Evolutionary conservation across 306 rosid genomes (phyloP).

Genomic region (Potentilla sterilis): DNA sequence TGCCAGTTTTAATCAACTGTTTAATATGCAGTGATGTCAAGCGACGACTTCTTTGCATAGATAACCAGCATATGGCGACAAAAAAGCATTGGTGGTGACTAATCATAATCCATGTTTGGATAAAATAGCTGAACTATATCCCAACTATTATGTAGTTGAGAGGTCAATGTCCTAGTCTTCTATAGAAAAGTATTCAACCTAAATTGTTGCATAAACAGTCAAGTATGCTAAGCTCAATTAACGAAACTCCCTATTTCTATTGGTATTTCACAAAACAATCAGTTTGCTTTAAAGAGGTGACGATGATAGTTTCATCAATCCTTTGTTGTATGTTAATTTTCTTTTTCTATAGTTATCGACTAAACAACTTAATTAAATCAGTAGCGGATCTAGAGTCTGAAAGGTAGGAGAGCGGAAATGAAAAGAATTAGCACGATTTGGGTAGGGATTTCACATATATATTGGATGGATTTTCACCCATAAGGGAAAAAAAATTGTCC

Average conservation of each 20-base stretch:
- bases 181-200: background rate
- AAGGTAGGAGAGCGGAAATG: no score
- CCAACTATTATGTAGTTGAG: constrained; percentile 18
- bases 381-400: no score
- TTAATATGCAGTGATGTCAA: constrained; percentile 6
- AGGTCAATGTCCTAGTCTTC: constrained; percentile 10
- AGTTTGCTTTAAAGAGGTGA: background rate
- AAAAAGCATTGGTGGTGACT: constrained; percentile 8
- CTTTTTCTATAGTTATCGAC: no score
- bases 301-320: no score
- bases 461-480: no score
- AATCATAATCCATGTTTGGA: constrained; percentile 12
- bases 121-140: constrained; percentile 17
- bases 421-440: no score
- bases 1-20: background rate
- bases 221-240: background rate
- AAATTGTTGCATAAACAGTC: background rate
- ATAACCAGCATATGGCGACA: constrained; percentile 11
- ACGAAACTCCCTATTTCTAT: background rate
- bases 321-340: no score
- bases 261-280: background rate
- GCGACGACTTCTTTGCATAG: constrained; percentile 15
- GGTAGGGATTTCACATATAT: no score
- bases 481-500: no score
- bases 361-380: no score